Evolutionary conservation across 306 rosid species (phyloP).

Genomic region (Oxytropis ochrocephala): DNA sequence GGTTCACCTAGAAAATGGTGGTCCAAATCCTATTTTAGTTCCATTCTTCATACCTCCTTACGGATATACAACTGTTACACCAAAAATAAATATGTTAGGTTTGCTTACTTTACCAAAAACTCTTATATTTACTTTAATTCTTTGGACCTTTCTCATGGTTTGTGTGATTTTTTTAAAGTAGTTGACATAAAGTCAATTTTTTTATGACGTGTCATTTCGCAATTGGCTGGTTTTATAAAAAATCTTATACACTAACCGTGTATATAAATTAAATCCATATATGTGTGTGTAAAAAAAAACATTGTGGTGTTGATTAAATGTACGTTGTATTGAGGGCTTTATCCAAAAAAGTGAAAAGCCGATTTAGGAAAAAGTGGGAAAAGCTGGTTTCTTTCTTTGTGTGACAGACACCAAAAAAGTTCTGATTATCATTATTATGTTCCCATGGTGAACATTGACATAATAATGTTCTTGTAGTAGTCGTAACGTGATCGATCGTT

Average conservation of each 20-base stretch:
- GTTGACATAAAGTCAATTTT: too few species aligned
- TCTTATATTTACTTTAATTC: too few species aligned
- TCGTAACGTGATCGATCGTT: not conserved
- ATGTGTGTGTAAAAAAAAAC: too few species aligned
- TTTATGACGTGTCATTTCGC: too few species aligned
- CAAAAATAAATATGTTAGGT: not conserved
- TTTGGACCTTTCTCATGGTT: too few species aligned
- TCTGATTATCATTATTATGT: constrained; percentile 3
- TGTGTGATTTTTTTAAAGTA: too few species aligned
- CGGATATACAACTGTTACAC: not conserved
- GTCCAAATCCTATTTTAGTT: constrained; percentile 30
- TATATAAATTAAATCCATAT: too few species aligned
- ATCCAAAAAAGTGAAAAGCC: not conserved
- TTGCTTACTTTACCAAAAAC: too few species aligned
- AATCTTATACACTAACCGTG: too few species aligned
- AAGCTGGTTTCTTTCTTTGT: not conserved
- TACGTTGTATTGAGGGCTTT: not conserved
- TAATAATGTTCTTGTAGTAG: not conserved
- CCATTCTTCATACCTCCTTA: constrained; percentile 21
- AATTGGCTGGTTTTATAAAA: too few species aligned
- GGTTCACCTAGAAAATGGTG: constrained; percentile 22
- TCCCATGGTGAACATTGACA: constrained; percentile 5
- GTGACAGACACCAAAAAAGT: constrained; percentile 7
- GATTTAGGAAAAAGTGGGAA: not conserved
- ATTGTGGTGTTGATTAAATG: not conserved